Evolutionary conservation across 2,329 filamentous ascomycete species (phyloP).

Genomic region (Penicillium sp.): DNA sequence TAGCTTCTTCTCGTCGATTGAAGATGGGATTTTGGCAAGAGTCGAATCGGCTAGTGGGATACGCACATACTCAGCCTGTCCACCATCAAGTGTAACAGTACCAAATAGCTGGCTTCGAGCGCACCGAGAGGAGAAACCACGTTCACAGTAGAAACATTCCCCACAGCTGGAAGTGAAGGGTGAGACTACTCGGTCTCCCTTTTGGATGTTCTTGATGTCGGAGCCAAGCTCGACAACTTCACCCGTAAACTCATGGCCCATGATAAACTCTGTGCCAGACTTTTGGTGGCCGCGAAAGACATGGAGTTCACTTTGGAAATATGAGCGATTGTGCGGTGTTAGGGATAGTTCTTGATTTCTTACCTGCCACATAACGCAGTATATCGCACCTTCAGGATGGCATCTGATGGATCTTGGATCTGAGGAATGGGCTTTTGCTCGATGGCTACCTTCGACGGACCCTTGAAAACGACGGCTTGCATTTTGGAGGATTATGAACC

Average conservation of each 20-base stretch:
- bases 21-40: conserved; percentile 66
- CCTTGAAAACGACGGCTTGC: conserved; percentile 86
- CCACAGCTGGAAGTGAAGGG: conserved; percentile 78
- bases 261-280: conserved; percentile 62
- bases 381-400: conserved; percentile 77
- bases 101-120: conserved; percentile 68
- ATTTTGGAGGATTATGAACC: conserved; percentile 47
- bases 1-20: conserved; percentile 69
- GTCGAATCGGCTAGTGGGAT: conserved; percentile 78
- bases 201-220: conserved; percentile 63
- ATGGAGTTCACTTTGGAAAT: conserved; percentile 64
- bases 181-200: conserved; percentile 75
- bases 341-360: not conserved
- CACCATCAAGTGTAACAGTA: conserved; percentile 66
- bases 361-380: conserved; percentile 85
- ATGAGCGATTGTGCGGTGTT: not conserved
- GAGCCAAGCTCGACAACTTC: conserved; percentile 48
- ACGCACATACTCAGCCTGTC: conserved; percentile 77
- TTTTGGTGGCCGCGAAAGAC: conserved; percentile 79
- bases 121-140: conserved; percentile 73
- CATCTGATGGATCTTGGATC: conserved; percentile 68
- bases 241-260: conserved; percentile 82
- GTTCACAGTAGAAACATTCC: conserved; percentile 78
- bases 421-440: conserved; percentile 69
- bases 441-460: conserved; percentile 68